Percentiles rank a stretch among this genome's conserved stretches.
These are phyloP conservation scores for Microcos paniculata DNA, from an alignment of 345 rosid genomes.

Conservation along the genomic window DNA sequence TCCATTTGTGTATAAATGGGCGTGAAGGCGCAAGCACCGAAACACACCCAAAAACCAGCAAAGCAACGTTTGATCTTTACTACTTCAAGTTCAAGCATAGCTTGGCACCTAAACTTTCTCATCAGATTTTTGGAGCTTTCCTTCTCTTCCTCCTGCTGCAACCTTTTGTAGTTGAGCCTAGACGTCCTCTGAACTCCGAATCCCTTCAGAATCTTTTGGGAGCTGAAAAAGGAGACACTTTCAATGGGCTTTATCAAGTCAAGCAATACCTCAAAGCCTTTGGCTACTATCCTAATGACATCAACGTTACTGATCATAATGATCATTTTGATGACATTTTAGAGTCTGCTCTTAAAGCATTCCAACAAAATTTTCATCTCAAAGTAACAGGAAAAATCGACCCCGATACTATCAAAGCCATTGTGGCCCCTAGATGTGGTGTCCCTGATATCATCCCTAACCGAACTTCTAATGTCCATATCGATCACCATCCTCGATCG, in stretches of 20 bases:
- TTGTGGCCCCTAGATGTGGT: background rate
- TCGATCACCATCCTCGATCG: background rate
- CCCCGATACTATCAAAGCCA: background rate
- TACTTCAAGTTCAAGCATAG: too few species aligned
- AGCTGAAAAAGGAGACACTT: background rate
- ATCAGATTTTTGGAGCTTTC: too few species aligned
- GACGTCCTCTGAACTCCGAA: too few species aligned
- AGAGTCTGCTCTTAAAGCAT: background rate
- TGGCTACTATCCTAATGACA: slow-evolving; percentile 1
- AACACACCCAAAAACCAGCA: too few species aligned
- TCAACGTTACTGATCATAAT: background rate
- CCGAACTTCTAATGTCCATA: background rate
- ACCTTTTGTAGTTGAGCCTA: too few species aligned
- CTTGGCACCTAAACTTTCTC: too few species aligned
- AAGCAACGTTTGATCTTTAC: too few species aligned
- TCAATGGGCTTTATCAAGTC: background rate
- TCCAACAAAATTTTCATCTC: background rate
- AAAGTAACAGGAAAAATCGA: background rate
- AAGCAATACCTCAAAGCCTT: background rate
- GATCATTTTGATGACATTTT: slow-evolving; percentile 5
- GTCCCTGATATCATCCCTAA: background rate
- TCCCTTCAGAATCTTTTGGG: background rate
- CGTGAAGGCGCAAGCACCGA: too few species aligned
- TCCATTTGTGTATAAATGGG: too few species aligned
- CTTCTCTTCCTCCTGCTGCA: too few species aligned